phyloP scores from a whole-genome alignment of 768 basidiomycete genomes.

The Rhodotorula toruloides region DNA sequence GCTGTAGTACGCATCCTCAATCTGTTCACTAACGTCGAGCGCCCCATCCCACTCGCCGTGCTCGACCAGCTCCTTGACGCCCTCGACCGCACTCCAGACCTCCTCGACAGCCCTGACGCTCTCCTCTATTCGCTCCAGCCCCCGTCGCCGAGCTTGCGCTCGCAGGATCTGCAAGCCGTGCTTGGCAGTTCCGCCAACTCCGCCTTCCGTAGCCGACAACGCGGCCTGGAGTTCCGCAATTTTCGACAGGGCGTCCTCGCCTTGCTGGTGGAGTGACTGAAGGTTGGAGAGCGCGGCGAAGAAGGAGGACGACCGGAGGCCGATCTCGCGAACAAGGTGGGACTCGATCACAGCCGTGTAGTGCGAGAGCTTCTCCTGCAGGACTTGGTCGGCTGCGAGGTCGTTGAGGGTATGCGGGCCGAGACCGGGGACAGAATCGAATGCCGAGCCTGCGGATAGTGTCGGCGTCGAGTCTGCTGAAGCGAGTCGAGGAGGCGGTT shows the following conservation, averaged over 20 bases:
- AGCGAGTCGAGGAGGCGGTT: slow-evolving; percentile 22
- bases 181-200: slow-evolving; percentile 53
- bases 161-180: slow-evolving; percentile 71
- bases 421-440: slow-evolving; percentile 14
- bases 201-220: slow-evolving; percentile 54
- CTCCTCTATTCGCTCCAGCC: slow-evolving; percentile 53
- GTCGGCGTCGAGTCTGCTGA: neutral
- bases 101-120: slow-evolving; percentile 57
- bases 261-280: slow-evolving; percentile 84
- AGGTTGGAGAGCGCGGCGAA: slow-evolving; percentile 93
- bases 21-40: slow-evolving; percentile 64
- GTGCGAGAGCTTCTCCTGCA: slow-evolving; percentile 83
- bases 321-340: slow-evolving; percentile 89
- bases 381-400: slow-evolving; percentile 53
- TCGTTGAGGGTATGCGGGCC: slow-evolving; percentile 25
- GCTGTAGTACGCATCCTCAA: slow-evolving; percentile 50
- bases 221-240: slow-evolving; percentile 67
- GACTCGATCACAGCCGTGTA: slow-evolving; percentile 90
- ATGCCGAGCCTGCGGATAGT: neutral
- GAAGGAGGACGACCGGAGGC: slow-evolving; percentile 82
- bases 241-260: slow-evolving; percentile 69
- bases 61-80: slow-evolving; percentile 73
- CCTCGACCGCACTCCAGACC: slow-evolving; percentile 60
- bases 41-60: slow-evolving; percentile 86
- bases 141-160: slow-evolving; percentile 53